Conservation (phyloP, 495 filamentous ascomycete species). For the Lentithecium fluviatile region DNA sequence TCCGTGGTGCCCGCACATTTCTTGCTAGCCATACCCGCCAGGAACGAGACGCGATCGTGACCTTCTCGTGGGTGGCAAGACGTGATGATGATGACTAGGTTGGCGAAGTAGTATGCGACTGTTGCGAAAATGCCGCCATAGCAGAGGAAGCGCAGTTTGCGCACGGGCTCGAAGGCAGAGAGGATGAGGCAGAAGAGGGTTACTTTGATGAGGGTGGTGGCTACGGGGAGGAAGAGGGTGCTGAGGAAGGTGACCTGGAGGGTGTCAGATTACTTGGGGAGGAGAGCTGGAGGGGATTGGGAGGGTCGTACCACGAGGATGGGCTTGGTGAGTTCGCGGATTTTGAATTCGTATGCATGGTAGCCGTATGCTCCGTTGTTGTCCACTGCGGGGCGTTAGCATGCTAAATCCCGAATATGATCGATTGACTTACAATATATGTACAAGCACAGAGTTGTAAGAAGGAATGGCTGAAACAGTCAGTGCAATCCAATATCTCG, state of each 20-base stretch:
- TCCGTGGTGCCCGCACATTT: neutral
- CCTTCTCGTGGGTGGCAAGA: slow-evolving; percentile 4
- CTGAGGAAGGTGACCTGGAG: neutral
- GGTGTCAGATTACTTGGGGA: neutral
- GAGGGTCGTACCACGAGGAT: neutral
- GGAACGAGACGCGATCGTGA: slow-evolving; percentile 2
- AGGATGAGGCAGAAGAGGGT: slow-evolving; percentile 7
- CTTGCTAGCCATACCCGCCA: slow-evolving; percentile 10
- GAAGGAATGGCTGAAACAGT: neutral
- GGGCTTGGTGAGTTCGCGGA: slow-evolving; percentile 10
- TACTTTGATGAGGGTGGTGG: slow-evolving; percentile 4
- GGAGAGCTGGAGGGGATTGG: no score
- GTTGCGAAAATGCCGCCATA: slow-evolving; percentile 5
- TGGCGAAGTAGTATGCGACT: neutral
- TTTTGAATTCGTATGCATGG: slow-evolving; percentile 13
- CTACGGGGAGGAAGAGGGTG: neutral
- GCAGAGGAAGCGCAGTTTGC: neutral
- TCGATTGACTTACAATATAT: neutral
- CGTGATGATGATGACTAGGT: neutral
- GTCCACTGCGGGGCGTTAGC: neutral
- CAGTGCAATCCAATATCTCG: neutral
- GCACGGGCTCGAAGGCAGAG: slow-evolving; percentile 2
- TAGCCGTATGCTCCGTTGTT: slow-evolving; percentile 3
- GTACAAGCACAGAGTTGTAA: neutral
- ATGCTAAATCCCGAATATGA: neutral